phyloP scores from a whole-genome alignment of 345 rosid genomes.

The Nephelium lappaceum region DNA sequence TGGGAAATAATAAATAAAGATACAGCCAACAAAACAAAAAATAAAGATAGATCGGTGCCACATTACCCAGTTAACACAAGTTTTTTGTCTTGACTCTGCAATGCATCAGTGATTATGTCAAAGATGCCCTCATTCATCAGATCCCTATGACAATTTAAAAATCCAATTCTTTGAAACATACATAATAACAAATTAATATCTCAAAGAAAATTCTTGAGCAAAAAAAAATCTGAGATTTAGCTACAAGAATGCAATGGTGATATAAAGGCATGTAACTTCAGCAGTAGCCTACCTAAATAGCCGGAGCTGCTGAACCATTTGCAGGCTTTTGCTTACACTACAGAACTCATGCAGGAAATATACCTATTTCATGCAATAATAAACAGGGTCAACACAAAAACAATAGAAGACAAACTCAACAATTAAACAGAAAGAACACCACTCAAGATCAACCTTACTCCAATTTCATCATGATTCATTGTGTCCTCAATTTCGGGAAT shows the following conservation, averaged over 20 bases:
- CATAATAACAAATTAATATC: not conserved
- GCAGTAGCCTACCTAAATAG: constrained; percentile 58
- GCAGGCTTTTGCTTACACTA: constrained; percentile 82
- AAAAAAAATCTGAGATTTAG: not conserved
- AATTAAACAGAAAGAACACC: not conserved
- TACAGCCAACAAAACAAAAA: not conserved
- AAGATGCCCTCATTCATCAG: constrained; percentile 76
- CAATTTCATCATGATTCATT: constrained; percentile 6
- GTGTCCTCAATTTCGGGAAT: not conserved
- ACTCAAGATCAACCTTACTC: not conserved
- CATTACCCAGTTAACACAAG: constrained; percentile 86
- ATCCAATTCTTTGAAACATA: not conserved
- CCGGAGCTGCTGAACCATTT: constrained; percentile 88
- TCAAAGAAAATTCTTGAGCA: not conserved
- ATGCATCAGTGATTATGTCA: constrained; percentile 67
- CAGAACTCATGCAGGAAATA: constrained; percentile 87
- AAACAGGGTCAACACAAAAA: not conserved
- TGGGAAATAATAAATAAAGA: not conserved
- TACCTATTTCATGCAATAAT: constrained; percentile 49
- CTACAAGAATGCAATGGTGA: not conserved
- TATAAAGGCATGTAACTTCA: constrained; percentile 19
- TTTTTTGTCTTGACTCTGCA: constrained; percentile 77
- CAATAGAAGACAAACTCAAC: not conserved
- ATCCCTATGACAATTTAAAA: constrained; percentile 55
- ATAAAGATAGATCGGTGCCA: constrained; percentile 21